Base-by-base conservation (phyloP, 2,329 filamentous ascomycete genomes). In the Alternaria burnsii region DNA sequence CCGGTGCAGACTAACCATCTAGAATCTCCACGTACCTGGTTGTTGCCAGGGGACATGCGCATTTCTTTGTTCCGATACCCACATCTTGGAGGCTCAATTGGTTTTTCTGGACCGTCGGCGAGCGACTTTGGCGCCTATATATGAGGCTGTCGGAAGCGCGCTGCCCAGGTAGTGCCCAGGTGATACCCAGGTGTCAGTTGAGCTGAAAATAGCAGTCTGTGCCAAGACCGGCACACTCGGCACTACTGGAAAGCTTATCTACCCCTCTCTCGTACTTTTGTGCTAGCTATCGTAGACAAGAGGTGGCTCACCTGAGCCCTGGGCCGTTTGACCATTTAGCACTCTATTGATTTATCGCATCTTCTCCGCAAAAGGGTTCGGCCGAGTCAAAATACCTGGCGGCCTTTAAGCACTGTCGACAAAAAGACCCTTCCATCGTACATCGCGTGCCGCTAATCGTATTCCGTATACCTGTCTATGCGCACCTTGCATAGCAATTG, bases 251-350 rank as follows among this genome's bases (percentile, higher is more conserved):
- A 50, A 36, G 30, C 34, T 50, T 34, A 12, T 34, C 46, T 50
- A 38, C 46, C 46, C 46, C 46, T 50, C 46, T 50, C 46, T 50
- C 46, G 46, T 50, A 38, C 46, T 50, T 38, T 50, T 36, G 46
- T 50, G 20, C 30, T 14, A 50, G 32, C 32, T 26, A 50, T 38
- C 30, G 32, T 24, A 24, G 46, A 24, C 46, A 50, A 50, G 30
- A 36, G 30, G 20, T 34, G 46, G 46, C 46, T 22, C 20, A 36
- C 30, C 30, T 26, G 32, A 36, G 32, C 46, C 34, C 32, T 42
- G n/a, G 24, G 46, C 20, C 20, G 20, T 42, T 16, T 42, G 5
- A 24, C 20, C 40, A 24, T 24, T 24, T 16, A 24, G 40, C 40
- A 24, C 40, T 24, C 12, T 50, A 38, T 50, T 50, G 46, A 50